phyloP scores from a whole-genome alignment of 371 early-diverging fungal genomes.

The Mucor irregularis region DNA sequence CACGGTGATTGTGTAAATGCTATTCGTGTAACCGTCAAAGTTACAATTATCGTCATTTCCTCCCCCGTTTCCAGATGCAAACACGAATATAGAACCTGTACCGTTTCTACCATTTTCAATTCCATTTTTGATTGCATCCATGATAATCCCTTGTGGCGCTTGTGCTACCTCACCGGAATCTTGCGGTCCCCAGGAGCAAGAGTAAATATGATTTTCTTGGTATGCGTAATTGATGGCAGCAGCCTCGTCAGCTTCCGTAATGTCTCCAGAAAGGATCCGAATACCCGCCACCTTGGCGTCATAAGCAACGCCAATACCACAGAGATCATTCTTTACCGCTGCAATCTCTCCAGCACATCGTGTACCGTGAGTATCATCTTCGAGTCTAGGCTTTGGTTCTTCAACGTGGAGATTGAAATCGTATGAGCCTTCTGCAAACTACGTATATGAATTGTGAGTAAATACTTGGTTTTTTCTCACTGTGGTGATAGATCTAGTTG shows the following conservation, averaged over 20 bases:
- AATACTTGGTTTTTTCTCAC: background rate
- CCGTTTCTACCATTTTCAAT: constrained; percentile 82
- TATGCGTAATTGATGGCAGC: constrained; percentile 81
- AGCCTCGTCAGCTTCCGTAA: constrained; percentile 75
- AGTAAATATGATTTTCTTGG: constrained; percentile 87
- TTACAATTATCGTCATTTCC: constrained; percentile 86
- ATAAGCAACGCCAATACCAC: constrained; percentile 95
- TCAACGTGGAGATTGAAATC: constrained; percentile 86
- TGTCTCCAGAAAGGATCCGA: constrained; percentile 45
- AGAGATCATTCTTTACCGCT: constrained; percentile 83
- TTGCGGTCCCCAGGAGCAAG: constrained; percentile 92
- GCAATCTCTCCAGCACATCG: constrained; percentile 98
- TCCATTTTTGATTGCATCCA: constrained; percentile 84
- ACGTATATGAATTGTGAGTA: background rate
- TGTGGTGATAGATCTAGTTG: background rate
- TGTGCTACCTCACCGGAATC: constrained; percentile 85
- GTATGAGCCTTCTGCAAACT: constrained; percentile 86
- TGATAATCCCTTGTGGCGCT: constrained; percentile 75
- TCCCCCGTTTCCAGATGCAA: constrained; percentile 95
- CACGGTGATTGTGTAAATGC: constrained; percentile 90
- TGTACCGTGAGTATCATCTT: constrained; percentile 93
- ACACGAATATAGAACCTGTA: constrained; percentile 87
- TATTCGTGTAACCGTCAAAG: constrained; percentile 95
- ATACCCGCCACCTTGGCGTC: constrained; percentile 85
- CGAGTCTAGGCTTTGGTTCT: constrained; percentile 75